Evolutionary conservation across 257 asterid genomes (phyloP), one percentile per base, ranked within the genome.

Genomic region (Perilla frutescens): DNA sequence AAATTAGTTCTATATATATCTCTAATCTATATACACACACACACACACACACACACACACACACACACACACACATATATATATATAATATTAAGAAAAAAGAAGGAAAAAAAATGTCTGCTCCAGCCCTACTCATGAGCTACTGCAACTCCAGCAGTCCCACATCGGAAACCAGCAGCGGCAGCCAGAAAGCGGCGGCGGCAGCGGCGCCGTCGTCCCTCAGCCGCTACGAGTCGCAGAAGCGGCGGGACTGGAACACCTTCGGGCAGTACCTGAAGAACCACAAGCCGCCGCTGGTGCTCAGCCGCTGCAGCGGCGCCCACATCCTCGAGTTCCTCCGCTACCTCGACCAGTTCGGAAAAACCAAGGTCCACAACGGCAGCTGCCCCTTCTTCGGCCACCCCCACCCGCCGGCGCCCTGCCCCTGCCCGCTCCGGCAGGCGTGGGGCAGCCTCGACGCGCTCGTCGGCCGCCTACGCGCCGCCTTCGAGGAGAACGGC

Each of bases 401-500:
- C 76, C 84, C 89, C 45, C 81, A 82, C 49, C 89, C 89, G 2
- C 82, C 89, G 0, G 84, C 81, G 0, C 81, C 89, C 44, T 85
- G 89, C 72, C 81, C 89, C 64, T 87, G 91, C 76, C 91, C 91
- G 50, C 79, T 84, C 39, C 59, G 11, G 15, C 91, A 87, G 70
- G 91, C 91, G 3, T 84, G 91, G 91, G 91, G 91, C 31, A 87
- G 91, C 76, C 89, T 87, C 12, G 91, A 87, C 80, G 89, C 91
- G 60, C 89, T 87, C 0, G 85, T 87, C 10, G 91, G 91, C 6
- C 78, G 91, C 60, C 82, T 84, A 62, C 87, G 91, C 74, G 91
- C 91, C 40, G 89, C 91, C 45, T 87, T 78, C 49, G 91, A 87
- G 63, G 91, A 87, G 85, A 87, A 84, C 63, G 91, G 91, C 0